phyloP scores from a whole-genome alignment of 306 rosid species.

The Abrus precatorius region DNA sequence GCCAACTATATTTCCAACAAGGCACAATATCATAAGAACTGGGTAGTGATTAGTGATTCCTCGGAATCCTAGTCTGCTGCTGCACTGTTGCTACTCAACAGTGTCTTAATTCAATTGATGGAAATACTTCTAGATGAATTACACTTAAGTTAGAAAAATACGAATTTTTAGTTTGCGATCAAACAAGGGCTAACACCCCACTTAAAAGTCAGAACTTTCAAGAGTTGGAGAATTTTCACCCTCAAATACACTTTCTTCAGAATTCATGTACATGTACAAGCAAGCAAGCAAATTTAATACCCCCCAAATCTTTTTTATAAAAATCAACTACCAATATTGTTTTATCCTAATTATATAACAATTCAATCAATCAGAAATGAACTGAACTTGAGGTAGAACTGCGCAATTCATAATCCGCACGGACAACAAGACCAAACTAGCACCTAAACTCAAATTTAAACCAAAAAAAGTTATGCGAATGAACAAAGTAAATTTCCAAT shows the following conservation, averaged over 20 bases:
- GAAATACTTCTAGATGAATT: neutral
- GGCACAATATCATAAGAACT: no score
- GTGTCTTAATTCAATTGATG: no score
- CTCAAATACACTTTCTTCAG: neutral
- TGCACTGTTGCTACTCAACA: no score
- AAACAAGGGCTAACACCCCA: neutral
- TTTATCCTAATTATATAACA: neutral
- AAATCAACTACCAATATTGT: no score
- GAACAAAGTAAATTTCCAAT: conserved; percentile 55
- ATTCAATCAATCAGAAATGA: neutral
- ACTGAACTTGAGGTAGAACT: neutral
- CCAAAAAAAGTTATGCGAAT: conserved; percentile 46
- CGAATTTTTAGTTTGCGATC: neutral
- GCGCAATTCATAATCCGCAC: conserved; percentile 13
- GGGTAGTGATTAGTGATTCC: no score
- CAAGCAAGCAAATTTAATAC: neutral
- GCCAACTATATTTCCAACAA: no score
- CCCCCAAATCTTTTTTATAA: no score
- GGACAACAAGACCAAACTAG: conserved; percentile 40
- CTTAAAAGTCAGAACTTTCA: neutral
- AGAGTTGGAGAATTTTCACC: neutral
- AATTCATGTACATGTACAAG: neutral
- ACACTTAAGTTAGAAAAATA: neutral
- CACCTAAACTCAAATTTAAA: conserved; percentile 37
- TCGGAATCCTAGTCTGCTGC: no score